phyloP scores from a whole-genome alignment of 2,329 filamentous ascomycete genomes.

The Aspergillus texensis region DNA sequence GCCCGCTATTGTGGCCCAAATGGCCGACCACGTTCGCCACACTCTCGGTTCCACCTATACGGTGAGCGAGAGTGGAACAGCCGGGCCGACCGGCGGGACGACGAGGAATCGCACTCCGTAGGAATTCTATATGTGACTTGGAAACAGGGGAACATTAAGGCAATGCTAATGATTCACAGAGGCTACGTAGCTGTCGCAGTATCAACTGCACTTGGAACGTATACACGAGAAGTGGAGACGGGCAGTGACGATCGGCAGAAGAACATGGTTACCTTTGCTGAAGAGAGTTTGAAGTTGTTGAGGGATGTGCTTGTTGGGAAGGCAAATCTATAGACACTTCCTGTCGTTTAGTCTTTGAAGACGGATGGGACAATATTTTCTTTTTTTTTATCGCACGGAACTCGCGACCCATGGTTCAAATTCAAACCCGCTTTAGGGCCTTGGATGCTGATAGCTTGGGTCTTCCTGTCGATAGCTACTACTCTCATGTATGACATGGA shows the following conservation, averaged over 20 bases:
- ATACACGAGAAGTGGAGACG: conserved; percentile 60
- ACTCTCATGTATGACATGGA: not conserved
- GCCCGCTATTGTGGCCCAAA: conserved; percentile 56
- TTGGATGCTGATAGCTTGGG: not conserved
- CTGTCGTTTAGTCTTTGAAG: not conserved
- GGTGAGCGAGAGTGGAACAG: conserved; percentile 63
- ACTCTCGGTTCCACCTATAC: conserved; percentile 60
- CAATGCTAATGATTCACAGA: conserved; percentile 29
- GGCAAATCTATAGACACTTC: conserved; percentile 6
- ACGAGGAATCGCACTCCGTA: conserved; percentile 60
- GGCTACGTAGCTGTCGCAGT: conserved; percentile 68
- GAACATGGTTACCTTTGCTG: conserved; percentile 67
- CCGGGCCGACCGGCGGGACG: conserved; percentile 63
- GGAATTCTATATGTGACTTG: conserved; percentile 16
- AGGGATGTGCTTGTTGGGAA: conserved; percentile 56
- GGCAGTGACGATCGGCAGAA: conserved; percentile 57
- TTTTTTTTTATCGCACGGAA: not conserved
- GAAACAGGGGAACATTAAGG: not conserved
- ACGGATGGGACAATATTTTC: too few relatives aligned
- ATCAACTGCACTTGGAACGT: conserved; percentile 53
- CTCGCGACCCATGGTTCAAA: not conserved
- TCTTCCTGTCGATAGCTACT: not conserved
- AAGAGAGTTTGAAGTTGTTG: conserved; percentile 58
- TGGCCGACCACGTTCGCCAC: conserved; percentile 60
- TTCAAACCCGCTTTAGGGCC: not conserved